Base-by-base conservation (phyloP, 495 filamentous ascomycete genomes). In the Lindgomyces ingoldianus region DNA sequence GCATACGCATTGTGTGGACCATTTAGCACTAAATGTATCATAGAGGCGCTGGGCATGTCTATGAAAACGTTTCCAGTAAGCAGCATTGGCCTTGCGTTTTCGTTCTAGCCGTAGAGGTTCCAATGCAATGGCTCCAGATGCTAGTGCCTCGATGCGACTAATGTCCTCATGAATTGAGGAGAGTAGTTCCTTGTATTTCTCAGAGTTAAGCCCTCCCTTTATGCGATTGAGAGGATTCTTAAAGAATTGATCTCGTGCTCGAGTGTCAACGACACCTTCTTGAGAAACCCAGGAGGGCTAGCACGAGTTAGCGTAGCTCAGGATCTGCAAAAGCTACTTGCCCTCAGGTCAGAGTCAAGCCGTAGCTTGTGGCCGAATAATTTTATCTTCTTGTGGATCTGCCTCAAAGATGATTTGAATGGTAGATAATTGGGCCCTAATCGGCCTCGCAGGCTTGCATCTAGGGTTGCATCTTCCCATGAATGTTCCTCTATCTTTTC, bases 401-500 rank as follows among this genome's bases (percentile, higher is more conserved):
- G 44, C 36, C 60, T 19, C 25, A 73, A 44, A 6, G 62, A 47
- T 19, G 57, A 44, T 26, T 68, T 57, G 51, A 58, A 76, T n/a
- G 39, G n/a, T 6, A 29, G 41, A 47, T 71, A 64, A 27, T 62
- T 65, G 11, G 57, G 42, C 10, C 64, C 49, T 24, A 76, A 57
- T 16, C 72, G 72, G 49, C 53, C 25, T 18, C 59, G 56, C 14
- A 77, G 44, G 6, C 53, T 39, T 1, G 69, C 42, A 46, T 70
- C 65, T 18, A 71, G 30, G 6, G 60, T 54, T 2, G 62, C 27
- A 16, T 67, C 53, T 22, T n/a, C 26, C 72, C 75, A 77, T 24
- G 41, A n/a, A 8, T 42, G 3, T 22, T 67, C 69, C 24, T 41
- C 57, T 3, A 71, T 65, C 62, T 44, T 24, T 14, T 58, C 55